Base-by-base conservation (phyloP, 306 rosid genomes). In the Vicia villosa region DNA sequence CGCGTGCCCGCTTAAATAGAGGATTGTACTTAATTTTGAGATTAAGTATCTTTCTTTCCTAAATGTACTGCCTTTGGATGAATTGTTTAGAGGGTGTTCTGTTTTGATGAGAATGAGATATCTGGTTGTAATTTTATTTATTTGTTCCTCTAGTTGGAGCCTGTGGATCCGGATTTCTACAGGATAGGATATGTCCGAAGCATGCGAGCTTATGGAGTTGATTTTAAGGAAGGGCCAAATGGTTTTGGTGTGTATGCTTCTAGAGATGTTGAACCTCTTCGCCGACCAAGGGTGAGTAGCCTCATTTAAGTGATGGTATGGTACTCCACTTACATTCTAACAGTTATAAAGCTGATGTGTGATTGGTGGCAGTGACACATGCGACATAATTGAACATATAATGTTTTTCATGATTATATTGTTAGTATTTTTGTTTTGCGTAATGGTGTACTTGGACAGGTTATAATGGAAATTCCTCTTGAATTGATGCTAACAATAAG, bases 241-340 rank as follows among this genome's bases (percentile, higher is more conserved):
- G 97, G 97, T 28, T 94, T 88, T 84, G 98, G 98, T 63, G 97
- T 94, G 28, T 88, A 90, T 73, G 98, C 98, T 80, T 88, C 98
- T 62, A 94, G 88, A 85, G 98, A 94, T 80, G 92, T 94, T 52
- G 95, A 90, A 67, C 90, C 97, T 46, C 97, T 90, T 85, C 90
- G 92, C 42, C 92, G 96, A 66, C 79, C 96, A 66, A 88, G 98
- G 92, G 97, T 93, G 86, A 86, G 93, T 82, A 74, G 55, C 67
- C 72, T 69, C 43, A 12, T 74, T 72, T 20, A 32, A 34, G 26
- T 34, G 38, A 34, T 34, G 38, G 37, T 32, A 32, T 22, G 24
- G 38, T 34, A 34, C 38, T 6, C 38, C 38, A 34, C 38, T 34
- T 34, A 34, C 38, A 34, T 34, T 34, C 2, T 34, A 8, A 34